A percentile compares a stretch with the other conserved stretches of the same genome.
These are phyloP conservation scores for Caryopteris hybrid DNA, from an alignment of 305 asterid genomes.

Conservation along the genomic window DNA sequence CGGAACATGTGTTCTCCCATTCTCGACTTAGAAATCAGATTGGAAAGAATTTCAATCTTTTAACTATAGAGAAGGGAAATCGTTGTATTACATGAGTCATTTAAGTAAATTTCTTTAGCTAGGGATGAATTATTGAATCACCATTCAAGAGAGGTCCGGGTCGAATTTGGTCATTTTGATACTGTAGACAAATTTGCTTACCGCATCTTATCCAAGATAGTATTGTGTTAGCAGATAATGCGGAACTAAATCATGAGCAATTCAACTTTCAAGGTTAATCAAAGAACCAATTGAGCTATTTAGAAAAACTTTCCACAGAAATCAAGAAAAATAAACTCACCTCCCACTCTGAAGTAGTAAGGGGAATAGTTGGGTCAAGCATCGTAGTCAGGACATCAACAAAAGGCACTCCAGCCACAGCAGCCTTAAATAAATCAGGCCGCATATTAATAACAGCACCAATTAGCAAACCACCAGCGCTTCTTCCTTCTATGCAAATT, in stretches of 20 bases:
- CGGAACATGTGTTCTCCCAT: background rate
- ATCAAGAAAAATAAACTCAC: conserved; percentile 28
- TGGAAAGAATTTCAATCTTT: background rate
- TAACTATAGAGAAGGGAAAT: background rate
- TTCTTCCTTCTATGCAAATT: conserved; percentile 87
- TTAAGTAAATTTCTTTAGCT: background rate
- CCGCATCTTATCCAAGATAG: background rate
- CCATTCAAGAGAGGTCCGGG: background rate
- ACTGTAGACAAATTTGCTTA: background rate
- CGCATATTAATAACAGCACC: conserved; percentile 93
- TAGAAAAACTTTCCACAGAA: too few relatives aligned
- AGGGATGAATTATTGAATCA: background rate
- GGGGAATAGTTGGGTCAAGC: conserved; percentile 98
- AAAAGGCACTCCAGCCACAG: conserved; percentile 94
- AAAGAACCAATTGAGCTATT: background rate
- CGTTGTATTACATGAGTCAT: background rate
- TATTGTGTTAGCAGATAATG: background rate
- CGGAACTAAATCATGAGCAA: background rate
- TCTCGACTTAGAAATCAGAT: background rate
- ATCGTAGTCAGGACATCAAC: conserved; percentile 89
- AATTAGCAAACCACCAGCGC: conserved; percentile 95
- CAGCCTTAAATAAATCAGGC: conserved; percentile 86
- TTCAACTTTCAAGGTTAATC: background rate
- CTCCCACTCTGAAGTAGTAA: conserved; percentile 99
- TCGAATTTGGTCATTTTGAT: background rate